phyloP scores from a whole-genome alignment of 345 rosid species.

The Linum tenue region DNA sequence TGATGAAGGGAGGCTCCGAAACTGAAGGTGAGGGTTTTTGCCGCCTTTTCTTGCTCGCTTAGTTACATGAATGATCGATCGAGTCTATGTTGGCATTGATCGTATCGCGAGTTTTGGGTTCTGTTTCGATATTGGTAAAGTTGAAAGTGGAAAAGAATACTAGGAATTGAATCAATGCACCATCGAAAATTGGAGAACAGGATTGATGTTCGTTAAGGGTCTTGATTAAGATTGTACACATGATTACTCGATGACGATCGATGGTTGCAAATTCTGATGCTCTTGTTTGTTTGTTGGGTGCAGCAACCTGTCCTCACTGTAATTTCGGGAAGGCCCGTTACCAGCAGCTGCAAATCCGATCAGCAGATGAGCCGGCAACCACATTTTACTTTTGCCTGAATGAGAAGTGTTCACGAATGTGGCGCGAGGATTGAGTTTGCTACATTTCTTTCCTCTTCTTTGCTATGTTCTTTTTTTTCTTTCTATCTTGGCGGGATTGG shows the following conservation, averaged over 20 bases:
- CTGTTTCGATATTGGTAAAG: background rate
- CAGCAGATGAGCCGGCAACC: slow-evolving; percentile 62
- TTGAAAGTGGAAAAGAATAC: too few species aligned
- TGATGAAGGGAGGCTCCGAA: slow-evolving; percentile 37
- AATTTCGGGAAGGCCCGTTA: slow-evolving; percentile 43
- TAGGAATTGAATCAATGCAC: background rate
- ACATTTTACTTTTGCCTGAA: slow-evolving; percentile 55
- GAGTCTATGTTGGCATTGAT: background rate
- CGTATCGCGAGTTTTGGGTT: background rate
- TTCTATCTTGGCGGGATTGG: too few species aligned
- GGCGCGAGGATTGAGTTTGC: slow-evolving; percentile 31
- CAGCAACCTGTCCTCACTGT: slow-evolving; percentile 56
- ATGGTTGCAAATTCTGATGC: background rate
- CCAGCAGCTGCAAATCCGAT: slow-evolving; percentile 52
- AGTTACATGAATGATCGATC: background rate
- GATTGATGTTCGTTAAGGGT: too few species aligned
- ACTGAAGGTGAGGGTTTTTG: slow-evolving; percentile 32
- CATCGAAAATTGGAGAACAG: background rate
- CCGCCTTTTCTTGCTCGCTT: background rate
- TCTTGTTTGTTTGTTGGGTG: slow-evolving; percentile 1
- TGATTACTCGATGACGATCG: too few species aligned
- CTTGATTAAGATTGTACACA: too few species aligned
- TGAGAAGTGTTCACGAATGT: slow-evolving; percentile 34
- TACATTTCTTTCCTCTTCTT: background rate
- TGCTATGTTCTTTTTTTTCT: too few species aligned